Evolutionary conservation across 2,329 filamentous ascomycete species (phyloP), one percentile per base, ranked within the genome.

Genomic region (Lecanicillium sp.): DNA sequence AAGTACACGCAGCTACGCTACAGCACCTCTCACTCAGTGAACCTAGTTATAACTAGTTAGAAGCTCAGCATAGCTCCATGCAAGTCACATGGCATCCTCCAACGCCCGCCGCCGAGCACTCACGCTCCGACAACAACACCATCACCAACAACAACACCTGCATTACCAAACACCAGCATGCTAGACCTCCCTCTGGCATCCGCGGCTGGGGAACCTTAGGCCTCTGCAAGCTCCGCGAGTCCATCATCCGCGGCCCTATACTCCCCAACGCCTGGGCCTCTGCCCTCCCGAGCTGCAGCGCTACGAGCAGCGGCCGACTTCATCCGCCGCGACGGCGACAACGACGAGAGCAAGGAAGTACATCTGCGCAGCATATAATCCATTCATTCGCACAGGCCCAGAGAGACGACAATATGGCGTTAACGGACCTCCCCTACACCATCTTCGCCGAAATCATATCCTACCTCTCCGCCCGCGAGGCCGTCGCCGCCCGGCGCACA

Each of bases 401-500:
- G n/a, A n/a, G n/a, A n/a, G n/a, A n/a, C n/a, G n/a, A n/a, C n/a
- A n/a, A n/a, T n/a, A 64, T 62, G 61, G 62, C 68, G 51, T 62
- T 75, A 24, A 65, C 63, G 9, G 62, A 69, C 14, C 65, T 84
- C 32, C 79, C 79, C n/a, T 70, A 72, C 55, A 77, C 81, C 44
- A 59, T 84, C 39, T 81, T 84, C 55, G 66, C 79, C 50, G 67
- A 79, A 41, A 63, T 84, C 46, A 51, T 77, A 29, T 64, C 57
- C 2, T 59, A 74, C 53, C 66, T 84, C 14, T 60, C 71, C 1
- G 69, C 78, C 2, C 62, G 56, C 15, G 77, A 81, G 52, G 62
- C 72, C 44, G 58, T 82, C 14, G 63, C 68, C 40, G 75, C 71
- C 57, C 78, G 77, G 43, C 68, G 68, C 19, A 73, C 83, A 29